Base-by-base conservation (phyloP, 495 filamentous ascomycete species). In the Aspergillus diversus region DNA sequence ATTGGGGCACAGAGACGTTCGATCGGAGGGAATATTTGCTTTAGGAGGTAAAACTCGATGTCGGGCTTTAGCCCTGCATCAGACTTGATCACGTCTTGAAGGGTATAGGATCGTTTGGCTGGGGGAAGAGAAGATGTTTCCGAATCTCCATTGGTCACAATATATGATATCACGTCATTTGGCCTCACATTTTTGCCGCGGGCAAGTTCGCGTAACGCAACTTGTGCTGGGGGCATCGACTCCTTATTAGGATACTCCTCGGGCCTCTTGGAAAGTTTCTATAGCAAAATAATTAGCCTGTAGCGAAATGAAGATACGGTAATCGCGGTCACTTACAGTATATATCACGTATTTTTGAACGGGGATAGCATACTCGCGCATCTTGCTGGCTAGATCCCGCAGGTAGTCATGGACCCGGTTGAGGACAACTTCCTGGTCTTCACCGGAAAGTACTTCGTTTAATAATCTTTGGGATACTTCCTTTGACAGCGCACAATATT, bases 1-100 rank as follows among this genome's bases (percentile, higher is more conserved):
- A 99, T 97, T 46, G 95, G 96, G 50, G 92, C 96, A 73, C 95
- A 99, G 33, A 99, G 87, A 84, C 95, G 92, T 79, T 99, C 95
- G 58, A 99, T 96, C 3, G 96, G 95, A 6, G 95, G 95, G 77
- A 99, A 95, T 57, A 99, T 97, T 73, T 99, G 95, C 80, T 99
- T 99, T 76, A 92, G 87, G 35, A 99, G 86, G 75, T 99, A 99
- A 86, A 94, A 98, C 67, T 98, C 95, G 33, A 96, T 83, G 73
- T 97, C 93, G 34, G 90, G 92, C 66, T 89, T 87, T 4, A 98
- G 81, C 6, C 79, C 89, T 3, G 89, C 89, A 60, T 86, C 86
- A 16, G 86, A 55, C 63, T 93, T 92, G 63, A 90, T 80, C 16
- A 97, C 91, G 71, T 98, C 96, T 64, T 93, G 89, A 12, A 89